These are phyloP conservation scores for Fusarium oligoseptatum DNA, from an alignment of 2,329 filamentous ascomycete genomes.

Conservation along the genomic window DNA sequence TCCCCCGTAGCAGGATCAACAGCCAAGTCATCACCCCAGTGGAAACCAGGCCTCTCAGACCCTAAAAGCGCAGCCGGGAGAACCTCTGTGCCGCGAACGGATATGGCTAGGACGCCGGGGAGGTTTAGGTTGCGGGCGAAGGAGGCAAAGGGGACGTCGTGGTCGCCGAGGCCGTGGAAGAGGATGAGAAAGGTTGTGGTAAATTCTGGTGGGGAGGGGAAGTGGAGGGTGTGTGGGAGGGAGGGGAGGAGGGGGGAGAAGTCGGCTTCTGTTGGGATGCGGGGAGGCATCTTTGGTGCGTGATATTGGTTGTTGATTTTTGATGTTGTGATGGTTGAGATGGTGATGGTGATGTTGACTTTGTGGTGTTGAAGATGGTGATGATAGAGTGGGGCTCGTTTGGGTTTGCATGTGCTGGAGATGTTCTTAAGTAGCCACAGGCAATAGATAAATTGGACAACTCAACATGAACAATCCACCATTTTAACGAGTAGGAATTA, in stretches of 20 bases:
- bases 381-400: neutral
- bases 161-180: constrained; percentile 88
- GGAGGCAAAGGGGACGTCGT: constrained; percentile 73
- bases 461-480: neutral
- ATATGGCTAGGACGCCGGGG: constrained; percentile 81
- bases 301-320: neutral
- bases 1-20: constrained; percentile 64
- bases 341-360: constrained; percentile 14
- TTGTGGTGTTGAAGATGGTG: neutral
- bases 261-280: constrained; percentile 65
- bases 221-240: constrained; percentile 61
- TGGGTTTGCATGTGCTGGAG: neutral
- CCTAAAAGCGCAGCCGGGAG: constrained; percentile 75
- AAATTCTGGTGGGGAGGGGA: constrained; percentile 67
- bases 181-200: constrained; percentile 83
- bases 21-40: constrained; percentile 77
- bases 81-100: constrained; percentile 77
- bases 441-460: neutral
- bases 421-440: neutral
- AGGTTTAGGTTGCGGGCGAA: constrained; percentile 79
- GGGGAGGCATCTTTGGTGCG: constrained; percentile 55
- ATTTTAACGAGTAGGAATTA: neutral
- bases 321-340: neutral
- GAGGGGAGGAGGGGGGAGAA: constrained; percentile 59
- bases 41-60: constrained; percentile 56